Conservation (phyloP, 345 rosid genomes). For the Dovyalis caffra region DNA sequence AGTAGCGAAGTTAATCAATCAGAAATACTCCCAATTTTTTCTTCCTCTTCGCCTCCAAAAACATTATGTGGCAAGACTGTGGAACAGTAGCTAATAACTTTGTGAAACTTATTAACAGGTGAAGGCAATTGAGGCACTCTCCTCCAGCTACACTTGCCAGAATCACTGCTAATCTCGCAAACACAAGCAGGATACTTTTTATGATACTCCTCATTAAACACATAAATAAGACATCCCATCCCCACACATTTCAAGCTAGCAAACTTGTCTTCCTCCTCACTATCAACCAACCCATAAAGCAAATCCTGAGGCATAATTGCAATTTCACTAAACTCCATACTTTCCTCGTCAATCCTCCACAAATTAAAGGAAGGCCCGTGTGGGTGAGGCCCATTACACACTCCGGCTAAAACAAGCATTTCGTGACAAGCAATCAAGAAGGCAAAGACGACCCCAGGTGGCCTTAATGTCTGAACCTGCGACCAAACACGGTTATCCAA, state of each 20-base stretch:
- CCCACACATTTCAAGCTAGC: constrained; percentile 88
- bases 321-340: constrained; percentile 70
- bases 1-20: constrained; percentile 2
- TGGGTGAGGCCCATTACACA: constrained; percentile 47
- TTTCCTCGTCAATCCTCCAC: constrained; percentile 57
- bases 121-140: constrained; percentile 67
- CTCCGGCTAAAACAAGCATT: constrained; percentile 69
- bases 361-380: constrained; percentile 59
- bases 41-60: constrained; percentile 35
- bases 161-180: constrained; percentile 50
- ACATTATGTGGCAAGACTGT: constrained; percentile 44
- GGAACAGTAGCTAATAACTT: constrained; percentile 78
- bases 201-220: constrained; percentile 76
- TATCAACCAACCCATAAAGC: constrained; percentile 59
- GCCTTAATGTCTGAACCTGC: constrained; percentile 67
- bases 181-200: constrained; percentile 85
- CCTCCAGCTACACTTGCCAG: constrained; percentile 59
- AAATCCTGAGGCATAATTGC: constrained; percentile 64
- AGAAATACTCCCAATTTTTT: no score
- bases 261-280: constrained; percentile 64
- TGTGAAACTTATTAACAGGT: constrained; percentile 81
- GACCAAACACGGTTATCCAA: constrained; percentile 57
- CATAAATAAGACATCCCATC: constrained; percentile 64
- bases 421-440: constrained; percentile 56
- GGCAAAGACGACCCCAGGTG: constrained; percentile 63